These are phyloP conservation scores for Tritrichomonas musculus DNA, from an alignment of 208 protist genomes.

Conservation along the genomic window DNA sequence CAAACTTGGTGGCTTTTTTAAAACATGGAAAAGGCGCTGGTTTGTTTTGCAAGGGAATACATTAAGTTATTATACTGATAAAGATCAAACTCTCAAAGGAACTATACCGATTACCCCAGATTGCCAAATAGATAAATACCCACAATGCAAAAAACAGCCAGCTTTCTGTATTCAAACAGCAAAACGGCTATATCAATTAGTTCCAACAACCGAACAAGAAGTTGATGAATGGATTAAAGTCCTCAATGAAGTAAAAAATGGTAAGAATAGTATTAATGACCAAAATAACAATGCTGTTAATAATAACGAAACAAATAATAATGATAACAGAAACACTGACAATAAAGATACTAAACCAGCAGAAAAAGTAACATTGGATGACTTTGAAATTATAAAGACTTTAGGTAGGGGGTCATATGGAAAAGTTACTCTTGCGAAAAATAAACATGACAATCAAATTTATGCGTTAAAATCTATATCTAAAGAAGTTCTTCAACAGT, in stretches of 20 bases:
- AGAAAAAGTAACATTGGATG: neutral
- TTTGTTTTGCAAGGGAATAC: neutral
- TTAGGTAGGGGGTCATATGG: neutral
- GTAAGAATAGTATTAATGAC: neutral
- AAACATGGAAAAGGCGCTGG: constrained; percentile 29
- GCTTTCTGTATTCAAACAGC: neutral
- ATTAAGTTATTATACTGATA: neutral
- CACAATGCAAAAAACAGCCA: constrained; percentile 24
- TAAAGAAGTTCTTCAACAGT: neutral
- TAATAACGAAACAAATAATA: too few relatives aligned
- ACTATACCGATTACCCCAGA: neutral
- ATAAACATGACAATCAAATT: neutral
- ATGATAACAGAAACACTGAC: too few relatives aligned
- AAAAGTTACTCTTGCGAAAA: neutral
- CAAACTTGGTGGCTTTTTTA: neutral
- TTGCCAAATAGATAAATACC: neutral
- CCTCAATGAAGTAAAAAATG: neutral
- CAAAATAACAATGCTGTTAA: neutral
- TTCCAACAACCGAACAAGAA: neutral
- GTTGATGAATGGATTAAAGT: neutral
- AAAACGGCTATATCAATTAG: neutral
- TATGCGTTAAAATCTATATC: neutral
- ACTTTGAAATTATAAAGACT: neutral
- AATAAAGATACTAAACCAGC: neutral
- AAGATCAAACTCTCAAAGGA: neutral